Base-by-base conservation (phyloP, 2,329 filamentous ascomycete species). In the Colletotrichum caudatum region DNA sequence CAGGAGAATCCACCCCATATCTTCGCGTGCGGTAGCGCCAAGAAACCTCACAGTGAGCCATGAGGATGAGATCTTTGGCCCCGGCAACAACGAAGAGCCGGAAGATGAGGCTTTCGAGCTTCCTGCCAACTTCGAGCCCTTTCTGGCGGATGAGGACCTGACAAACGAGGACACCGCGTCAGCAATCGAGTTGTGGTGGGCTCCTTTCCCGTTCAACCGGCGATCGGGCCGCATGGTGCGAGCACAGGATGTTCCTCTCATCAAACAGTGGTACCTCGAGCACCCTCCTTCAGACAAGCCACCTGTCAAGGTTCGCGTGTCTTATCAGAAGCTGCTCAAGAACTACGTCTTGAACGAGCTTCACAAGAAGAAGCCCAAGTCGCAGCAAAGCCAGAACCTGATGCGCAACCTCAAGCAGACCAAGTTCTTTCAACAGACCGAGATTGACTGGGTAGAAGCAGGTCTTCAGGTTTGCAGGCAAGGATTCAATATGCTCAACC, bases 361-460 rank as follows among this genome's bases (percentile, higher is more conserved):
- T 58, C 97, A 99, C 82, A 97, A 95, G 85, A 97, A 95, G 83
- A 94, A 93, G 75, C 94, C 95, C 8, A 98, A 99, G 86, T 94
- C 96, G 5, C 92, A 97, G 76, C 97, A 95, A 84, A 97, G 95
- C 80, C 96, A 99, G 78, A 94, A 97, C 77, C 83, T 99, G 69
- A 89, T 98, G 80, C 91, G 90, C 77, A 97, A 94, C 11, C 83
- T 99, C 75, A 98, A 98, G 82, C 91, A 94, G 76, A 99, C 96
- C 59, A 99, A 99, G 79, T 99, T 99, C 85, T 99, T 99, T 88
- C 97, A 99, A 82, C 96, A 98, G 82, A 99, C 96, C 3, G 97
- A 94, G 11, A 98, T 99, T 74, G 96, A 99, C 81, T 99, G 96
- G 96, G 96, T 99, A 53, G 96, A 99, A 84, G 96, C 97, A 76